Evolutionary conservation across 495 filamentous ascomycete genomes (phyloP).

Genomic region (Ascodesmis nigricans): DNA sequence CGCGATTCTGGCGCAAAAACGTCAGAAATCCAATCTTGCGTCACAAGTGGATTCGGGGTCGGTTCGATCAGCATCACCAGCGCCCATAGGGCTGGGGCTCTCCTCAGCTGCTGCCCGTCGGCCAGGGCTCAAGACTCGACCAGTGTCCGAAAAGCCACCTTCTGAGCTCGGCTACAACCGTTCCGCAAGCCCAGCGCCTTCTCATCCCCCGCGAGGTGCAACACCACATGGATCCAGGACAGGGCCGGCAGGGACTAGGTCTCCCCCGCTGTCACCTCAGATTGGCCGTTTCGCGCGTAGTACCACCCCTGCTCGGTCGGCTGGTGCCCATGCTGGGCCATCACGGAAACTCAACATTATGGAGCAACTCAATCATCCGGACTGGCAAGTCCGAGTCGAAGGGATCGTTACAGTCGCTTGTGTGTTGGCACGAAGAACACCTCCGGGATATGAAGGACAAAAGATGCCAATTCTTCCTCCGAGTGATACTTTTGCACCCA

Average conservation of each 20-base stretch:
- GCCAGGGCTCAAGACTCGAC: constrained; percentile 22
- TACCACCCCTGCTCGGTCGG: constrained; percentile 16
- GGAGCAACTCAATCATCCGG: constrained; percentile 19
- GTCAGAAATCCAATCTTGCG: constrained; percentile 30
- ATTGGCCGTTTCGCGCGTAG: constrained; percentile 11
- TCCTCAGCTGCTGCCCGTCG: constrained; percentile 24
- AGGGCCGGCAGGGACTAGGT: constrained; percentile 1
- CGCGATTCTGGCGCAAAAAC: constrained; percentile 66
- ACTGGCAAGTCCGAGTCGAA: constrained; percentile 21
- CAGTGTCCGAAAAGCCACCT: constrained; percentile 10
- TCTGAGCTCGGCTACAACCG: constrained; percentile 1
- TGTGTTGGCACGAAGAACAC: constrained; percentile 18
- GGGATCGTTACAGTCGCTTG: constrained; percentile 21
- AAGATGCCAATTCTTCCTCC: constrained; percentile 21
- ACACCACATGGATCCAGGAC: not conserved
- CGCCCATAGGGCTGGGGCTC: constrained; percentile 20
- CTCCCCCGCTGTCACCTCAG: constrained; percentile 15
- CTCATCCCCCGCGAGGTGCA: too few species aligned
- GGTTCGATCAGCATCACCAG: constrained; percentile 25
- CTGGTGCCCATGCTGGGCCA: constrained; percentile 12
- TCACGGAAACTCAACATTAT: constrained; percentile 18
- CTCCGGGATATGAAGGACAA: constrained; percentile 20
- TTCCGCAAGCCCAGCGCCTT: not conserved
- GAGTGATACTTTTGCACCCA: constrained; percentile 19
- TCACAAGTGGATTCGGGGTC: constrained; percentile 23